Evolutionary conservation across 345 rosid genomes (phyloP).

Genomic region (Barbarea vulgaris): DNA sequence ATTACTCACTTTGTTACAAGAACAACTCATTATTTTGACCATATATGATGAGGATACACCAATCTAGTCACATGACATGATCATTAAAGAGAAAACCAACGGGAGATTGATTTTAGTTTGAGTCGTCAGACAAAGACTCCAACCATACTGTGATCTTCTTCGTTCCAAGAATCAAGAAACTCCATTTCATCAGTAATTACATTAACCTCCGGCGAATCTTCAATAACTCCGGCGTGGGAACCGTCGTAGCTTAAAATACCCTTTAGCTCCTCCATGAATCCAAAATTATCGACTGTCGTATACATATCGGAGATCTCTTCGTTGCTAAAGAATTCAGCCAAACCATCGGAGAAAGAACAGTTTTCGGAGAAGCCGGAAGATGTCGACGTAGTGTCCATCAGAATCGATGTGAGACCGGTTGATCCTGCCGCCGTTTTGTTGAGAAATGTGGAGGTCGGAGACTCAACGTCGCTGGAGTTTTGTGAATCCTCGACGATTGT

Average conservation of each 20-base stretch:
- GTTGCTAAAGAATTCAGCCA: conserved; percentile 18
- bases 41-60: background rate
- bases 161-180: conserved; percentile 28
- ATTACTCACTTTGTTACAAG: background rate
- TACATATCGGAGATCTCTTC: conserved; percentile 21
- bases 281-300: conserved; percentile 24
- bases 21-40: background rate
- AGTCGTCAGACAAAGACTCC: conserved; percentile 23
- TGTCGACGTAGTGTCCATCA: background rate
- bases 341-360: conserved; percentile 13
- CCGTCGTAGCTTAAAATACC: conserved; percentile 7
- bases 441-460: conserved; percentile 12
- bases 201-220: conserved; percentile 21
- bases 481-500: conserved; percentile 20
- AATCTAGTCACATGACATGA: background rate
- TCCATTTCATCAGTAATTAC: conserved; percentile 24
- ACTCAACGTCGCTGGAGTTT: background rate
- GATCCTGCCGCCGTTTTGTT: conserved; percentile 7
- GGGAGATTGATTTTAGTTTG: conserved; percentile 23
- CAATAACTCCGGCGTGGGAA: background rate
- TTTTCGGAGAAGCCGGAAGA: conserved; percentile 21
- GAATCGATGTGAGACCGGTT: background rate
- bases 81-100: conserved; percentile 1
- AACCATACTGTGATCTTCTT: conserved; percentile 5
- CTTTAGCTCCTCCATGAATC: conserved; percentile 35